phyloP scores from a whole-genome alignment of 1,284 basidiomycete species.

The Ustilago nuda region DNA sequence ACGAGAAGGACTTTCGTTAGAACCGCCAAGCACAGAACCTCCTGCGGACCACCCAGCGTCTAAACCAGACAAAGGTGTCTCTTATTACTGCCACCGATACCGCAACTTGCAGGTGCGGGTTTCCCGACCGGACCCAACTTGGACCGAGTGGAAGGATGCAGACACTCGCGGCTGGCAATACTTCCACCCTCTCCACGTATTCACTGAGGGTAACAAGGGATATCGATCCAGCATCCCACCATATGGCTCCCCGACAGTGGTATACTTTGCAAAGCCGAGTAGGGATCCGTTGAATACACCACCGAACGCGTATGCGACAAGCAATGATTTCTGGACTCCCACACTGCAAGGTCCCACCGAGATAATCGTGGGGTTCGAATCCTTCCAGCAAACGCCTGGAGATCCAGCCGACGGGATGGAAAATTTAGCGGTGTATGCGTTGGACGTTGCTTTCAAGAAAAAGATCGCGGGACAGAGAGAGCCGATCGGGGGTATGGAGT shows the following conservation, averaged over 20 bases:
- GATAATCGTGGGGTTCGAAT: constrained; percentile 54
- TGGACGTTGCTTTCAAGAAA: constrained; percentile 53
- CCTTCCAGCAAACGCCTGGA: constrained; percentile 57
- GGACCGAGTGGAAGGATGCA: constrained; percentile 49
- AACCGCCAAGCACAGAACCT: constrained; percentile 41
- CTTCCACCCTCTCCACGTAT: constrained; percentile 58
- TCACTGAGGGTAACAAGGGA: constrained; percentile 43
- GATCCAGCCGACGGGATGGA: constrained; percentile 61
- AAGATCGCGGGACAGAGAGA: constrained; percentile 27
- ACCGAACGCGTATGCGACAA: constrained; percentile 48
- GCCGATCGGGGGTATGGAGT: constrained; percentile 39
- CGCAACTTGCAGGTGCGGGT: constrained; percentile 56
- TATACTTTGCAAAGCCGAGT: constrained; percentile 54
- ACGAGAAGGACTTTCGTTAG: constrained; percentile 25
- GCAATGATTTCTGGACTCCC: constrained; percentile 52
- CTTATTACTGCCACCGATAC: constrained; percentile 57
- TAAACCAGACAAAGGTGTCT: constrained; percentile 34
- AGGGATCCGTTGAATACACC: constrained; percentile 40
- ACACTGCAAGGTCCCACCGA: constrained; percentile 47
- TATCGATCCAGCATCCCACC: constrained; percentile 45
- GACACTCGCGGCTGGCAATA: constrained; percentile 57
- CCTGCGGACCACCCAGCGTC: constrained; percentile 50
- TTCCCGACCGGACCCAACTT: constrained; percentile 46
- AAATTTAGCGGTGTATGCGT: constrained; percentile 50
- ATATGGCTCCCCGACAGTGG: constrained; percentile 50